Conservation (phyloP, 805 yeast species). For the Brettanomyces custersianus region DNA sequence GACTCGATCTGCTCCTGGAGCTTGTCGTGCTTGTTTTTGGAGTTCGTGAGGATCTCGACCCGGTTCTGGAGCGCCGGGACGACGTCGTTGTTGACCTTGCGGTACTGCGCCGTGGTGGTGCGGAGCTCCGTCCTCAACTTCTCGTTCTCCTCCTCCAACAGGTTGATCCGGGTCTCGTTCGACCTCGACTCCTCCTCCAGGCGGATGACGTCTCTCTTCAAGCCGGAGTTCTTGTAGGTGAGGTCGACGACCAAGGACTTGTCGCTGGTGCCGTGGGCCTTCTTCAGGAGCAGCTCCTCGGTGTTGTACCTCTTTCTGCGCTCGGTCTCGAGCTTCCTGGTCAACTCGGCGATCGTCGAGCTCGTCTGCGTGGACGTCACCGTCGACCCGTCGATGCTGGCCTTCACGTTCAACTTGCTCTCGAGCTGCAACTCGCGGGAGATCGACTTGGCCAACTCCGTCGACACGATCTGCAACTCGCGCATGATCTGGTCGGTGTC, state of each 20-base stretch:
- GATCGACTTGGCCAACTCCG: slow-evolving; percentile 65
- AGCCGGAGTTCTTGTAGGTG: slow-evolving; percentile 46
- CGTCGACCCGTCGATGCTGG: slow-evolving; percentile 4
- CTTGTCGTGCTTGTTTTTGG: slow-evolving; percentile 7
- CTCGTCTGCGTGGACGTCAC: slow-evolving; percentile 29
- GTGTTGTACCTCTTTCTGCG: slow-evolving; percentile 57
- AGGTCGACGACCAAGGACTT: slow-evolving; percentile 47
- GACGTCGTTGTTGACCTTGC: slow-evolving; percentile 31
- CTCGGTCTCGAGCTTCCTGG: slow-evolving; percentile 53
- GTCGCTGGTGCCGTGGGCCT: slow-evolving; percentile 30
- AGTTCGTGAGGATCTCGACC: slow-evolving; percentile 24
- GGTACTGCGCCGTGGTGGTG: slow-evolving; percentile 31
- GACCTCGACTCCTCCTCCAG: slow-evolving; percentile 42
- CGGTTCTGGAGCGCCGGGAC: slow-evolving; percentile 40
- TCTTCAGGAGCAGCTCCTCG: slow-evolving; percentile 56
- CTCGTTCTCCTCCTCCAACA: slow-evolving; percentile 27
- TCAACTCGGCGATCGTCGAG: slow-evolving; percentile 39
- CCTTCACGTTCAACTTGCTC: slow-evolving; percentile 23
- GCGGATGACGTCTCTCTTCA: slow-evolving; percentile 30
- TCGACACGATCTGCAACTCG: slow-evolving; percentile 60
- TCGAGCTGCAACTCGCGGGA: slow-evolving; percentile 60
- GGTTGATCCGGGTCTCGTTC: slow-evolving; percentile 36
- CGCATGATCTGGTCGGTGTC: slow-evolving; percentile 50
- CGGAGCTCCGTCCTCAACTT: slow-evolving; percentile 31
- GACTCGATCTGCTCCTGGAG: slow-evolving; percentile 19